These are phyloP conservation scores for Neurospora sp. DNA, from an alignment of 495 filamentous ascomycete genomes.

Conservation along the genomic window DNA sequence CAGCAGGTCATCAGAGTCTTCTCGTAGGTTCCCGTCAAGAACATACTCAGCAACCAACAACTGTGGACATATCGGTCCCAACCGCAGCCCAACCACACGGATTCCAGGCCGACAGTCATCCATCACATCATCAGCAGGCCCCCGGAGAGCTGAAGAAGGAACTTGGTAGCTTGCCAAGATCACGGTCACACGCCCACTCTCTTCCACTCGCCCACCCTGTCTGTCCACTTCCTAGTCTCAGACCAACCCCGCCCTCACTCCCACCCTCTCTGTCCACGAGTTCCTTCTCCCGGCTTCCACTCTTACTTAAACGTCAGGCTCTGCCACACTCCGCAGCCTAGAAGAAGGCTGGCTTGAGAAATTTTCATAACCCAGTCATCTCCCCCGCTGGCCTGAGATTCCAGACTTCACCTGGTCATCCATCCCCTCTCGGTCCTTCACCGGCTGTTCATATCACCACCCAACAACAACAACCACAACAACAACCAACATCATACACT, in stretches of 20 bases:
- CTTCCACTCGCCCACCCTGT: background rate
- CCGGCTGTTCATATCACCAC: constrained; percentile 2
- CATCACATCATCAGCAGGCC: background rate
- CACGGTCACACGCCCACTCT: background rate
- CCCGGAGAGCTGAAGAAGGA: background rate
- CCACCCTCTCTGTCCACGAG: background rate
- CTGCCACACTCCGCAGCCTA: background rate
- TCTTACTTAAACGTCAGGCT: background rate
- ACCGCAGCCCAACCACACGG: background rate
- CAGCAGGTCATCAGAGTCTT: background rate
- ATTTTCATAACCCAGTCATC: background rate
- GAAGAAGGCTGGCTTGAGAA: background rate
- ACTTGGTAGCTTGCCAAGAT: background rate
- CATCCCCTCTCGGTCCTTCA: background rate
- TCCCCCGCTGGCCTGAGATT: background rate
- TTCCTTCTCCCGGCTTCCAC: background rate
- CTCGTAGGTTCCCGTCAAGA: background rate
- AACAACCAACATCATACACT: constrained; percentile 2
- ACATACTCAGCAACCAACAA: background rate
- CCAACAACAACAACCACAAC: constrained; percentile 1
- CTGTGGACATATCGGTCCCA: background rate
- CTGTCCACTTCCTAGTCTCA: constrained; percentile 3
- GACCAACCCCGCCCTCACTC: constrained; percentile 2
- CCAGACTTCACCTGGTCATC: background rate
- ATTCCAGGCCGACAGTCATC: background rate